Evolutionary conservation across 345 rosid genomes (phyloP), one percentile per base, ranked within the genome.

Genomic region (Euphorbia peplus): DNA sequence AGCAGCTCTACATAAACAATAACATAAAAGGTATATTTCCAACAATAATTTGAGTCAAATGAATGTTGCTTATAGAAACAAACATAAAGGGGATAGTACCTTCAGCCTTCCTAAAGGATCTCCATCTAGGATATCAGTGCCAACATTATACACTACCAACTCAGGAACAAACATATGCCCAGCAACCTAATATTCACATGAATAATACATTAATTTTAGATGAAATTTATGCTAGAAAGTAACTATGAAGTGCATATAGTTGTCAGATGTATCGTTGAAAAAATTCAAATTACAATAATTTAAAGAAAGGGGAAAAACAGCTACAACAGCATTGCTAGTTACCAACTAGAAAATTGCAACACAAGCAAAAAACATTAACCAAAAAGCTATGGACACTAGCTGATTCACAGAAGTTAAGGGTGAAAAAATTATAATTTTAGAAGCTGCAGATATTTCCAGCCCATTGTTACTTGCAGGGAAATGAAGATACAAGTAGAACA

Each of bases 111-210:
- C 97, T 56, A 93, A 78, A 73, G 98, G 98, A 81, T 93, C 98
- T 64, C 97, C 98, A 64, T 93, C 95, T 39, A 93, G 84, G 76
- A 93, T 89, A 79, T 93, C 98, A 1, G 98, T 93, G 28, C 98
- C 98, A 55, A 97, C 98, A 82, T 93, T 93, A 84, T 88, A 93
- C 48, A 93, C 35, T 69, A 93, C 73, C 78, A 93, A 73, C 76
- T 91, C 95, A 50, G 97, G 95, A 69, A 82, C 80, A 83, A 85
- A 93, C 63, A 18, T 76, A n/a, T 12, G 70, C 6, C 79, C 80
- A 65, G 95, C 95, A 81, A 87, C 90, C 98, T 93, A 78, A 74
- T 47, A 82, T 56, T 57, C 47, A 46, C 44, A 64, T 70, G 12
- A 14, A 66, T 26, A 25, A 66, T 63, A 15, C 24, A 51, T 63